Evolutionary conservation across 2,329 filamentous ascomycete species (phyloP).

Genomic region (Fusarium fracticaudum): DNA sequence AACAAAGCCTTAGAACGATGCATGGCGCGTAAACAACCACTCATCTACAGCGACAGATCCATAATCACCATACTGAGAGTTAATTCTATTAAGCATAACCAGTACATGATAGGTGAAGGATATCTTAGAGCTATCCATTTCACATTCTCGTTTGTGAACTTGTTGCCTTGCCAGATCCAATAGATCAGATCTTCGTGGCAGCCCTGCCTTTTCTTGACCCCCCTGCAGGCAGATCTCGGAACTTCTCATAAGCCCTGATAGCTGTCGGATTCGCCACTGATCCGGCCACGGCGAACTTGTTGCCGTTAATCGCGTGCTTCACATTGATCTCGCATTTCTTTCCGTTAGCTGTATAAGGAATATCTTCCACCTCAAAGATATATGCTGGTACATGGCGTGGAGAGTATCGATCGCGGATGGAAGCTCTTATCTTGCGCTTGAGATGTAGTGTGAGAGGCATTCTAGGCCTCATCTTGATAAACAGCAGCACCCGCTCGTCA

Average conservation of each 20-base stretch:
- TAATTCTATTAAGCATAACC: too few species aligned
- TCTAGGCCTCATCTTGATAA: neutral
- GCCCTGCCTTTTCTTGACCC: too few species aligned
- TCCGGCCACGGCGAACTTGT: neutral
- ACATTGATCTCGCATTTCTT: neutral
- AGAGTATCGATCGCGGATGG: neutral
- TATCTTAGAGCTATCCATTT: too few species aligned
- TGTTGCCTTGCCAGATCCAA: too few species aligned
- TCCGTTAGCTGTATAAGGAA: neutral
- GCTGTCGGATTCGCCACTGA: neutral
- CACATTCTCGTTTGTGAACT: too few species aligned
- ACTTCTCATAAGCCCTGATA: neutral
- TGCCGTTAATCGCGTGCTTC: neutral
- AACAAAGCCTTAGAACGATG: too few species aligned
- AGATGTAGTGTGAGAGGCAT: too few species aligned
- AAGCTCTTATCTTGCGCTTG: neutral
- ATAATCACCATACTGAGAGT: too few species aligned
- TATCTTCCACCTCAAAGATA: neutral
- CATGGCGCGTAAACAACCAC: too few species aligned
- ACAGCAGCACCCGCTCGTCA: neutral
- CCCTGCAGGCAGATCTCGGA: neutral
- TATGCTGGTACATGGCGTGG: neutral
- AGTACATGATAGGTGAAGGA: too few species aligned
- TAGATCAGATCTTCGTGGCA: too few species aligned
- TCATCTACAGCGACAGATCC: too few species aligned